Conservation (phyloP, 2,329 filamentous ascomycete genomes). For the Pseudogymnoascus sp. region DNA sequence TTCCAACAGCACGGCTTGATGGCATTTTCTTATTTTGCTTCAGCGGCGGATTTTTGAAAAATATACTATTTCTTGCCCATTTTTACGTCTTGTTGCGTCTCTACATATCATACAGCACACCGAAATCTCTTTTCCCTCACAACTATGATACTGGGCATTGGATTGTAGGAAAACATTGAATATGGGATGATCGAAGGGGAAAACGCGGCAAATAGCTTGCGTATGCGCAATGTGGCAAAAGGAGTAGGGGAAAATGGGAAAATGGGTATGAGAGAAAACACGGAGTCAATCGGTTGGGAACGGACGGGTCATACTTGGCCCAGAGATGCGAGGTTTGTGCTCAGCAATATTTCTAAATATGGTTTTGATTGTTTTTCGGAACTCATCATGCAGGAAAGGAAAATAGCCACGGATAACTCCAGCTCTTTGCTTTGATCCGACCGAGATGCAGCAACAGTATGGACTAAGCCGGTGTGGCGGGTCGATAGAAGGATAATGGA, state of each 20-base stretch:
- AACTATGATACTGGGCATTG: not conserved
- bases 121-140: not conserved
- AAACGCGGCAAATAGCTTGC: not conserved
- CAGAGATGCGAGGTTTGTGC: not conserved
- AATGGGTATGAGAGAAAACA: not conserved
- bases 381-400: not conserved
- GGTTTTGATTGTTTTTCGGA: not conserved
- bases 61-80: not conserved
- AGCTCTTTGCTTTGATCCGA: not conserved
- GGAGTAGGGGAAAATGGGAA: not conserved
- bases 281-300: not conserved
- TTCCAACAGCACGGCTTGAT: not conserved
- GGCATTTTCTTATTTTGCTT: conserved; percentile 2
- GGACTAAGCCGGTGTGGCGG: not conserved
- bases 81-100: conserved; percentile 4
- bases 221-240: not conserved
- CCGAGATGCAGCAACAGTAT: not conserved
- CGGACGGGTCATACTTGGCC: not conserved
- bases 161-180: not conserved
- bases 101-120: not conserved
- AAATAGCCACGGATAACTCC: not conserved
- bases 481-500: not conserved
- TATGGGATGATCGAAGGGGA: not conserved
- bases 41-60: conserved; percentile 1
- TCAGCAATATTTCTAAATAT: not conserved